Base-by-base conservation (phyloP, 306 rosid genomes). In the Lotus japonicus region DNA sequence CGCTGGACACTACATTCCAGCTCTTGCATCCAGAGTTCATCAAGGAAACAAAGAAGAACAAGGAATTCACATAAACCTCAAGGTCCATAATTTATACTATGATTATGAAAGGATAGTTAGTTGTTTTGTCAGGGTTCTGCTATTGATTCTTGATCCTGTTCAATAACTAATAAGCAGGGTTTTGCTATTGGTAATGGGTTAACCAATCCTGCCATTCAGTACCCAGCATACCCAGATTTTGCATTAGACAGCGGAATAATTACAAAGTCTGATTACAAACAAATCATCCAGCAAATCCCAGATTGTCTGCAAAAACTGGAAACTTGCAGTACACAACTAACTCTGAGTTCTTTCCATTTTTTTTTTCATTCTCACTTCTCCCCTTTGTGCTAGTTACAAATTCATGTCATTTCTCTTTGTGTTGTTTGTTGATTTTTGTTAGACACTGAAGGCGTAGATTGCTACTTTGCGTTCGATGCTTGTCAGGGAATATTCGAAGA, bases 1-100 rank as follows among this genome's bases (percentile, higher is more conserved):
- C 0, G 98, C 97, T 0, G 97, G 98, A 41, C 98, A 92, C 78
- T 92, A 92, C 77, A 70, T 92, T 81, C 98, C 97, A 0, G 98
- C 98, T 28, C 66, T 92, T 56, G 98, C 97, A 35, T 63, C 91
- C 6, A 70, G 96, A 11, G 71, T 92, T 79, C 88, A 88, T 59
- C 68, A 73, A 71, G 96, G 90, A 84, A 89, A 92, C 80, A 88
- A 83, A 68, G 79, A 65, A 17, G 86, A 86, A 18, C 59, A 84
- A 78, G 96, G 97, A 50, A 70, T 75, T 57, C 74, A 42, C 38
- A 85, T 92, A 21, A 92, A 92, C 72, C 82, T 92, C 26, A 89
- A 89, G 98, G 96, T 63, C n/a, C n/a, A n/a, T n/a, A n/a, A n/a
- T n/a, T n/a, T 0, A 13, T 59, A 9, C 9, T 31, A n/a, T 64